Evolutionary conservation across 2,329 filamentous ascomycete species (phyloP).

Genomic region (Thelonectria blattea): DNA sequence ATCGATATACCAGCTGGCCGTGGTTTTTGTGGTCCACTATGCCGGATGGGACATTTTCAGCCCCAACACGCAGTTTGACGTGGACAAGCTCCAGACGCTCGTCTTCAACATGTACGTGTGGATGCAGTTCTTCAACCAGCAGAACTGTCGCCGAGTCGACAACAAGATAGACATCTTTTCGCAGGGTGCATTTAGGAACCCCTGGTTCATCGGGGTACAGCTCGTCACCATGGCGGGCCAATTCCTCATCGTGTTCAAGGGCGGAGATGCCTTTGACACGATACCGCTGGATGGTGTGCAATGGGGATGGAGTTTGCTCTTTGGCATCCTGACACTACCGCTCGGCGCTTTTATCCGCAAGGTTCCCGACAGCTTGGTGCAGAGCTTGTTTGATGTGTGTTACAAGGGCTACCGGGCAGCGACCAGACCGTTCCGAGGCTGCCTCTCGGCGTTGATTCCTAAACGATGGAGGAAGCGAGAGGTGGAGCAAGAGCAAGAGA

Average conservation of each 20-base stretch:
- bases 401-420: constrained; percentile 24
- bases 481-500: constrained; percentile 31
- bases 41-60: constrained; percentile 63
- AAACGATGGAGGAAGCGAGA: constrained; percentile 34
- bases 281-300: constrained; percentile 65
- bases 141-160: constrained; percentile 80
- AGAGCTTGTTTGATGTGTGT: constrained; percentile 37
- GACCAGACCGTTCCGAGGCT: constrained; percentile 31
- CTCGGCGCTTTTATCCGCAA: constrained; percentile 55
- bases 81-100: constrained; percentile 61
- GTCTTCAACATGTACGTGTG: constrained; percentile 88
- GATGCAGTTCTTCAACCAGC: constrained; percentile 90
- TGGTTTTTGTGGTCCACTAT: constrained; percentile 67
- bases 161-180: constrained; percentile 82
- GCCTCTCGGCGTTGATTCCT: constrained; percentile 28
- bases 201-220: constrained; percentile 76
- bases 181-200: constrained; percentile 75
- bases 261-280: constrained; percentile 71
- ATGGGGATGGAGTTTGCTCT: constrained; percentile 73
- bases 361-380: constrained; percentile 46
- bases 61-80: constrained; percentile 48
- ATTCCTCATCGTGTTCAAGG: constrained; percentile 74
- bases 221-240: constrained; percentile 72
- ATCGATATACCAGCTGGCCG: constrained; percentile 64
- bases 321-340: constrained; percentile 71